These are phyloP conservation scores for Epichloe brachyelytri DNA, from an alignment of 2,329 filamentous ascomycete genomes.

Conservation along the genomic window DNA sequence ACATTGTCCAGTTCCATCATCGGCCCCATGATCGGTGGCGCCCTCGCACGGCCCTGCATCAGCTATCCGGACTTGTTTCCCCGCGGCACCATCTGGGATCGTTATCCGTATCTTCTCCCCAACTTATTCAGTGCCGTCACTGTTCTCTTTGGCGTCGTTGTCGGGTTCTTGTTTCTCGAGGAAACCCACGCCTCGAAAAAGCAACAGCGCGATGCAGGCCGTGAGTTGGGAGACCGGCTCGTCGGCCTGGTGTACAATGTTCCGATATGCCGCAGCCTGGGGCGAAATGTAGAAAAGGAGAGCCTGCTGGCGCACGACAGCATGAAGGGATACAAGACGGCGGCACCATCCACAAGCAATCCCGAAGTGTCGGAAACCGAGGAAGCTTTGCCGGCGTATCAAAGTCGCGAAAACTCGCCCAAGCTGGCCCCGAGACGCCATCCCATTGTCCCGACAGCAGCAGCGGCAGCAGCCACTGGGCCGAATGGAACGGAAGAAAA, in stretches of 20 bases:
- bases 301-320: slow-evolving; percentile 50
- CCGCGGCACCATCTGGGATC: slow-evolving; percentile 65
- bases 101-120: slow-evolving; percentile 79
- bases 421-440: slow-evolving; percentile 23
- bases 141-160: slow-evolving; percentile 59
- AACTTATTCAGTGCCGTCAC: slow-evolving; percentile 83
- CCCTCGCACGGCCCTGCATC: slow-evolving; percentile 73
- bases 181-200: slow-evolving; percentile 86
- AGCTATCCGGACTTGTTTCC: slow-evolving; percentile 67
- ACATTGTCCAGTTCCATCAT: slow-evolving; percentile 58
- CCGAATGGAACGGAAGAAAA: background rate
- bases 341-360: slow-evolving; percentile 2
- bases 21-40: slow-evolving; percentile 81
- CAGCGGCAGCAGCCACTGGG: background rate
- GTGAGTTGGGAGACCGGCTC: slow-evolving; percentile 65
- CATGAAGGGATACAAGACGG: slow-evolving; percentile 50
- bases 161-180: slow-evolving; percentile 79
- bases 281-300: slow-evolving; percentile 40
- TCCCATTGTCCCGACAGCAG: slow-evolving; percentile 5
- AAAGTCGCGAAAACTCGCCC: slow-evolving; percentile 44
- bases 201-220: slow-evolving; percentile 58
- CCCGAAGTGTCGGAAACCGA: slow-evolving; percentile 21
- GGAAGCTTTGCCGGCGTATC: slow-evolving; percentile 57
- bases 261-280: slow-evolving; percentile 20
- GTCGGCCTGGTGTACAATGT: slow-evolving; percentile 27